Conservation (phyloP, 768 basidiomycete genomes). For the Lactifluus volemus region DNA sequence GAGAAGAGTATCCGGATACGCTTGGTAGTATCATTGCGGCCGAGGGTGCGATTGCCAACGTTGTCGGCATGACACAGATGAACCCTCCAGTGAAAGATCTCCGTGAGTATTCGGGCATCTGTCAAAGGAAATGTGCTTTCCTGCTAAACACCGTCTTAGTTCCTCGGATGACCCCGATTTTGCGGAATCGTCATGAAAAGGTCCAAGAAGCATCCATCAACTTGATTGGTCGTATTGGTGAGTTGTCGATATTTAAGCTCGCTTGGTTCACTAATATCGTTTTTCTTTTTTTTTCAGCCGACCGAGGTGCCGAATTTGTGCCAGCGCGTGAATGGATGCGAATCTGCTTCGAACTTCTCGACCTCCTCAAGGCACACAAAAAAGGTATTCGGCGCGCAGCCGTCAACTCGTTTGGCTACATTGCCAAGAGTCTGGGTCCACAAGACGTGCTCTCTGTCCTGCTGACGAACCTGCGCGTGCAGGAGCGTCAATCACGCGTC, state of each 20-base stretch:
- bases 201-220: conserved; percentile 99
- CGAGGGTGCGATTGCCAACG: conserved; percentile 97
- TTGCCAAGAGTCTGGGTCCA: conserved; percentile 98
- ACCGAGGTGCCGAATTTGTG: conserved; percentile 98
- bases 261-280: neutral
- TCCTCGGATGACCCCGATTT: conserved; percentile 99
- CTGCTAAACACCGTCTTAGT: conserved; percentile 38
- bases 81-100: conserved; percentile 99
- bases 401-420: conserved; percentile 99
- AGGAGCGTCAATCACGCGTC: conserved; percentile 97
- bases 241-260: conserved; percentile 19
- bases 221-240: conserved; percentile 92
- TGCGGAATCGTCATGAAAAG: conserved; percentile 97
- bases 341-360: conserved; percentile 96
- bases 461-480: conserved; percentile 92
- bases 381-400: conserved; percentile 98
- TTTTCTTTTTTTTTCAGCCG: conserved; percentile 44
- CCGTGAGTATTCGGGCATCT: conserved; percentile 46
- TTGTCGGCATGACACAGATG: conserved; percentile 99
- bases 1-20: conserved; percentile 99
- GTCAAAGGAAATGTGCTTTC: neutral
- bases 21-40: conserved; percentile 99
- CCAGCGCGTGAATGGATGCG: conserved; percentile 99
- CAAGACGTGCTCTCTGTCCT: conserved; percentile 96
- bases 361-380: conserved; percentile 97